phyloP scores from a whole-genome alignment of 371 early-diverging fungal genomes.

The Actinomucor elegans region DNA sequence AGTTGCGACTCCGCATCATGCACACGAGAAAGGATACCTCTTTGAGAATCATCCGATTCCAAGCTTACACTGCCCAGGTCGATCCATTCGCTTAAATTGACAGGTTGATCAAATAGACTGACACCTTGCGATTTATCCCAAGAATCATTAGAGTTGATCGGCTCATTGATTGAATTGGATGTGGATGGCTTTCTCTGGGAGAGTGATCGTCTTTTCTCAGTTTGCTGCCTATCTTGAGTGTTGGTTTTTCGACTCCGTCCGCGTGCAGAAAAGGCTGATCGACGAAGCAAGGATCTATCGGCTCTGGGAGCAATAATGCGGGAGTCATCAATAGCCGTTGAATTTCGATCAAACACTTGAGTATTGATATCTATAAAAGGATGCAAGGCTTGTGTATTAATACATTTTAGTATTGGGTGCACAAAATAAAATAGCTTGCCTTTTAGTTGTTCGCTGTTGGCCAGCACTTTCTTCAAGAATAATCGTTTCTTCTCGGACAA shows the following conservation, averaged over 20 bases:
- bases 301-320: constrained; percentile 15
- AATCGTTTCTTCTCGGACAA: constrained; percentile 12
- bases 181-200: constrained; percentile 9
- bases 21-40: constrained; percentile 41
- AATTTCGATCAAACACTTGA: constrained; percentile 23
- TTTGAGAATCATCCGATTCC: constrained; percentile 35
- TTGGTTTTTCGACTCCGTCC: constrained; percentile 15
- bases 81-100: constrained; percentile 51
- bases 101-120: constrained; percentile 41
- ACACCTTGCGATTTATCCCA: constrained; percentile 30
- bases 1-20: constrained; percentile 39
- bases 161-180: not conserved
- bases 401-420: not conserved
- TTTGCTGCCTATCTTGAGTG: not conserved
- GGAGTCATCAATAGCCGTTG: constrained; percentile 19
- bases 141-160: not conserved
- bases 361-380: not conserved
- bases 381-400: not conserved
- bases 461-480: constrained; percentile 8
- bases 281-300: constrained; percentile 20
- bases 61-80: constrained; percentile 44
- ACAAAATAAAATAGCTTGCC: not conserved
- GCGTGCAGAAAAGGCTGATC: constrained; percentile 31
- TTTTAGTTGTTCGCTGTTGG: constrained; percentile 1
- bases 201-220: not conserved